Evolutionary conservation across 352 stramenopile genomes (phyloP), one percentile per base, ranked within the genome.

Genomic region (Phytophthora meadii): DNA sequence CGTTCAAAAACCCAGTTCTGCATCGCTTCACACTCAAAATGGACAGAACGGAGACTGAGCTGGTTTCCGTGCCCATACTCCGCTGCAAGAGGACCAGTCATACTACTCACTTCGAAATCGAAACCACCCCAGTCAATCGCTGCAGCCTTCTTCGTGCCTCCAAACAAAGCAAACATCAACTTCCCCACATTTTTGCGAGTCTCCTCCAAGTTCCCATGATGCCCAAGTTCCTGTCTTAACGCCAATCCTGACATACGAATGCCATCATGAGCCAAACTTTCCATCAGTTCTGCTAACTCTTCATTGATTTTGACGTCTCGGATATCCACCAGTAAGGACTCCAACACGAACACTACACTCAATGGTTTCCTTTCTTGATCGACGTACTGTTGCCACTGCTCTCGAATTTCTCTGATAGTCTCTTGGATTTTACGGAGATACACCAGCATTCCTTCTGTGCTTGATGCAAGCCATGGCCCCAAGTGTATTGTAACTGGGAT

Each of bases 21-120:
- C 50, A 67, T 67, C 15, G 36, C 42, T 11, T 74, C 60, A 34
- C 60, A 70, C 9, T 70, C 66, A 46, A 70, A 74, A n/a, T 74
- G 61, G 6, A 70, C 28, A 8, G 24, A 63, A 14, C 5, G 25
- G 3, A 66, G 30, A 5, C 12, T 25, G 12, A 74, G 66, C 28
- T 70, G 60, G 25, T 70, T 40, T 4, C 25, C 3, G n/a, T 70
- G 39, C 17, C 61, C 66, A 34, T 56, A 66, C 4, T 62, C 53
- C 0, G 47, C 41, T 1, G 41, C 47, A 28, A 73, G 25, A 9
- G 59, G 60, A 0, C 65, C 65, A 41, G 65, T 73, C n/a, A 73
- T 70, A 54, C 46, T 65, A 6, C 53, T 66, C 14, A 28, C 40
- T 12, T 65, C 60, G 14, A 65, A 54, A 8, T 61, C 59, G 28